Evolutionary conservation across 2,329 filamentous ascomycete species (phyloP).

Genomic region (Arthroderma sp.): DNA sequence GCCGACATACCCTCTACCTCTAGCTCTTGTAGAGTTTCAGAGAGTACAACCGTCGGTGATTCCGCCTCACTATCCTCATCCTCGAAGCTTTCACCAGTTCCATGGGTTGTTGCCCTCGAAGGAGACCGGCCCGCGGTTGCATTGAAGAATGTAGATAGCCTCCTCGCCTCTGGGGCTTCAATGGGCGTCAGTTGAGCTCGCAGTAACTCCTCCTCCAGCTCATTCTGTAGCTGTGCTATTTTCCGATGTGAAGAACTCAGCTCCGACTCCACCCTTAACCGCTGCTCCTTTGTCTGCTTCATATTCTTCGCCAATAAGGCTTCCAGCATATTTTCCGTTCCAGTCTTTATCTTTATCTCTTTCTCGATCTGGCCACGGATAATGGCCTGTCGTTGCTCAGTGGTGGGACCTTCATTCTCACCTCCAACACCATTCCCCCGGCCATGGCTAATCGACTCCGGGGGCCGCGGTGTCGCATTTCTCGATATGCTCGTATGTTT

Average conservation of each 20-base stretch:
- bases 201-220: conserved; percentile 49
- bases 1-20: conserved; percentile 78
- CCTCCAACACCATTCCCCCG: conserved; percentile 39
- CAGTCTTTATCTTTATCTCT: conserved; percentile 95
- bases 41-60: conserved; percentile 80
- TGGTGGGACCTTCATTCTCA: conserved; percentile 48
- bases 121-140: conserved; percentile 44
- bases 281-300: conserved; percentile 84
- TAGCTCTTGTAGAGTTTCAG: conserved; percentile 79
- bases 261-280: conserved; percentile 70
- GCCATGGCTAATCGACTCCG: conserved; percentile 42
- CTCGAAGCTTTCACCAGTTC: conserved; percentile 34
- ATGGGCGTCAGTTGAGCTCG: conserved; percentile 43
- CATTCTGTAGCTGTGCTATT: conserved; percentile 47
- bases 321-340: conserved; percentile 94
- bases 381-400: conserved; percentile 61
- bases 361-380: conserved; percentile 80
- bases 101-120: conserved; percentile 25
- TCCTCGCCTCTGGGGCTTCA: conserved; percentile 29
- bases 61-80: conserved; percentile 58
- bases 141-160: conserved; percentile 47
- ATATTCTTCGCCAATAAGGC: conserved; percentile 88
- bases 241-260: conserved; percentile 75
- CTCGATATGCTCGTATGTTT: conserved; percentile 56
- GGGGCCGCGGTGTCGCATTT: conserved; percentile 45